Evolutionary conservation across 441 rosid genomes (phyloP).

Genomic region (Croton laevigatus): DNA sequence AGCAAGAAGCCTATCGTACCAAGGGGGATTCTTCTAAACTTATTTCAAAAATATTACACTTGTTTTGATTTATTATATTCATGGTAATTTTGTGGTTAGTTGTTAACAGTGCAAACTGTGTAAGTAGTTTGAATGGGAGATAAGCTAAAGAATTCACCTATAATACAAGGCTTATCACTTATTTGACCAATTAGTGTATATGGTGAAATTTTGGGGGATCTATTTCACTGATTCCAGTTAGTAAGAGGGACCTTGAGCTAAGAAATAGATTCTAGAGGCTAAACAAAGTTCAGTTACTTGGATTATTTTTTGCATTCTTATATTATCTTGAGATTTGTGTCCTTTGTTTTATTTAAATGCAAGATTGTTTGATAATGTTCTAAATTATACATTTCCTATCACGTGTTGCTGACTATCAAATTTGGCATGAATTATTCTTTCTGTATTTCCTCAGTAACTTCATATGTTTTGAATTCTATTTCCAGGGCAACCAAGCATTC

Average conservation of each 20-base stretch:
- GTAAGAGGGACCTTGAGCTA: too few relatives aligned
- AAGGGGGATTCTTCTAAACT: background rate
- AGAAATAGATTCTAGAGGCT: too few relatives aligned
- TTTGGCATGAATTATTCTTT: background rate
- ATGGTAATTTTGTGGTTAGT: background rate
- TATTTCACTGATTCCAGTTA: too few relatives aligned
- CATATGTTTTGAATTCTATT: background rate
- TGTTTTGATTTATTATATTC: background rate
- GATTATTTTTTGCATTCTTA: background rate
- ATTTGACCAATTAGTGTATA: background rate
- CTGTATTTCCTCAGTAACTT: background rate
- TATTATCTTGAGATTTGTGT: background rate
- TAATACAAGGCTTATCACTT: background rate
- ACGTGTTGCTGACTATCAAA: background rate
- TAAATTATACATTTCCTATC: background rate
- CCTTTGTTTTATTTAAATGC: background rate
- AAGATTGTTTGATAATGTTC: background rate
- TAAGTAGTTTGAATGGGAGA: background rate
- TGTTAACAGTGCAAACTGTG: background rate
- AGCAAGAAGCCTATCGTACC: background rate
- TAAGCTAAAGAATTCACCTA: background rate
- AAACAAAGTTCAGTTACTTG: too few relatives aligned
- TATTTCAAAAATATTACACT: background rate
- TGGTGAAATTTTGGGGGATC: background rate
- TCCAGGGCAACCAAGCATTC: slow-evolving; percentile 89